Evolutionary conservation across 75 land plant species (phyloP).

Genomic region (Cryptomeria japonica): DNA sequence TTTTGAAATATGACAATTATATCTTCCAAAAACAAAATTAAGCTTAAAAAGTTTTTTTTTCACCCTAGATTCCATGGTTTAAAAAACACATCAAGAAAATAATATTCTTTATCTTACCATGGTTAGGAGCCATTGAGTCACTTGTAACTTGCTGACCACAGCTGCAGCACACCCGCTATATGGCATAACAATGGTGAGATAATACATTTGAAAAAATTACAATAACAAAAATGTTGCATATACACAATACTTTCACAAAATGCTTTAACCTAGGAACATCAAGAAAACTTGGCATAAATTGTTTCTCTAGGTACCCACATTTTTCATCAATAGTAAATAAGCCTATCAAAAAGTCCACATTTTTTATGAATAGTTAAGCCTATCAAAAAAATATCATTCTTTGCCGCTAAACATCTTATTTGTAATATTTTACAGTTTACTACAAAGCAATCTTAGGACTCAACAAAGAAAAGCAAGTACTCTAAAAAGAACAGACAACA

Average conservation of each 20-base stretch:
- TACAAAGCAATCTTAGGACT: background rate
- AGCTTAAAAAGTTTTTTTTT: background rate
- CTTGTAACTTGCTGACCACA: constrained; percentile 62
- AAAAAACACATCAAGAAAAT: background rate
- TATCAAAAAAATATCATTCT: background rate
- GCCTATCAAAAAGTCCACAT: background rate
- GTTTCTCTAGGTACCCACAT: background rate
- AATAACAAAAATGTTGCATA: background rate
- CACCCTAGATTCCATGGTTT: background rate
- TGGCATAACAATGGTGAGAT: background rate
- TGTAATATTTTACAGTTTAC: background rate
- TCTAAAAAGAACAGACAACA: background rate
- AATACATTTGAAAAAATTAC: background rate
- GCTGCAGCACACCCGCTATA: constrained; percentile 68
- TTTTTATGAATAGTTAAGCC: background rate
- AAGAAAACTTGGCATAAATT: background rate
- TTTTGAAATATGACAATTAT: background rate
- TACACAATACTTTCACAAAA: background rate
- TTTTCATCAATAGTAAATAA: background rate
- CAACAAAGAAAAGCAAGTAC: background rate
- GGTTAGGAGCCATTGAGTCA: constrained; percentile 62
- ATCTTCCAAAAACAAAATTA: background rate
- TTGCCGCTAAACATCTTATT: background rate
- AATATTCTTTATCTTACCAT: constrained; percentile 38
- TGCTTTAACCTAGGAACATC: background rate